Percentiles rank a stretch among this genome's conserved stretches.
These are phyloP conservation scores for Venturia asperata DNA, from an alignment of 2,329 filamentous ascomycete species.

Conservation along the genomic window DNA sequence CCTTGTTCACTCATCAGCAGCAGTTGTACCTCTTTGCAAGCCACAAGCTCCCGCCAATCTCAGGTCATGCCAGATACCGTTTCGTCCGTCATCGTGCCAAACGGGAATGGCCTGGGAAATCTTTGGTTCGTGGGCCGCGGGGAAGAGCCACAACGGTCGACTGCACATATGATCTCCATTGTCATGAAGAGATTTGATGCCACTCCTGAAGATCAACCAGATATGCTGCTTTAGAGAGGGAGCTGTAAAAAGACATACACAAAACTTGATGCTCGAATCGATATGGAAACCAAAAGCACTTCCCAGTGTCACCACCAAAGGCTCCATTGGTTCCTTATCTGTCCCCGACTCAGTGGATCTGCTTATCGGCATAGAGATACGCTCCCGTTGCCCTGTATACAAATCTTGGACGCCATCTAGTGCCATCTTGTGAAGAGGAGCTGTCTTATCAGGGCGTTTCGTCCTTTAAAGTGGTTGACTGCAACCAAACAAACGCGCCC, in stretches of 20 bases:
- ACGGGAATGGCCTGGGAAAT: too few relatives aligned
- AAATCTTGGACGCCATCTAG: background rate
- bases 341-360: background rate
- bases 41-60: background rate
- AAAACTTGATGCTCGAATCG: background rate
- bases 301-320: background rate
- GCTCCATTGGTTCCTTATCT: background rate
- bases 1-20: background rate
- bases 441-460: background rate
- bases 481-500: background rate
- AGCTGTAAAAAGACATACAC: too few relatives aligned
- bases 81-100: background rate
- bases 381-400: background rate
- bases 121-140: background rate
- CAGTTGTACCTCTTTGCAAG: background rate
- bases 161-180: background rate
- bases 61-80: background rate
- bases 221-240: too few relatives aligned
- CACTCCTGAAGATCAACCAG: background rate
- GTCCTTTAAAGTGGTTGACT: background rate
- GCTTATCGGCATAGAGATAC: background rate
- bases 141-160: background rate
- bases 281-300: background rate
- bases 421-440: background rate
- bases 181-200: background rate